Percentiles rank a stretch among this genome's conserved stretches.
These are phyloP conservation scores for Aquanectria penicillioides DNA, from an alignment of 2,329 filamentous ascomycete species.

Conservation along the genomic window DNA sequence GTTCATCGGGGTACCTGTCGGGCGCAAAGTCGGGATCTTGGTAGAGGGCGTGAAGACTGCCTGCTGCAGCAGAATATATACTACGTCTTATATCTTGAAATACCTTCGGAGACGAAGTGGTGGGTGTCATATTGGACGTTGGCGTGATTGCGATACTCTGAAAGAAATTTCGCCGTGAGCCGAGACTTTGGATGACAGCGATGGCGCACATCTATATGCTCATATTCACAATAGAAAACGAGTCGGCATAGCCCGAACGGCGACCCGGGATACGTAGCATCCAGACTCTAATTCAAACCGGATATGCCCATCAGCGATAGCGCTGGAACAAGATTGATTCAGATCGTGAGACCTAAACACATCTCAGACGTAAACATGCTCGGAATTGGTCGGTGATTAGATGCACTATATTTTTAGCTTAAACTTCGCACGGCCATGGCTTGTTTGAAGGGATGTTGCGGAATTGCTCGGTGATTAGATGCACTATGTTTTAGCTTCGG, in stretches of 20 bases:
- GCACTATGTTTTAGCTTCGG: no score
- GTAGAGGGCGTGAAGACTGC: neutral
- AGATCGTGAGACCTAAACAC: neutral
- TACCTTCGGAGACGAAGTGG: neutral
- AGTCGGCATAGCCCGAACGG: neutral
- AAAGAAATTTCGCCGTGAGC: neutral
- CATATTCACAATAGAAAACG: neutral
- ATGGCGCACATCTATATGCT: neutral
- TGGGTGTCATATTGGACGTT: neutral
- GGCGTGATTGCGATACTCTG: neutral
- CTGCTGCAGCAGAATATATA: neutral
- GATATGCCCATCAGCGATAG: neutral
- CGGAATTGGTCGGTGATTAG: no score
- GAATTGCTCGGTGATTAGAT: no score
- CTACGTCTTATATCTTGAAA: neutral
- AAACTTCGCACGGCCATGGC: no score
- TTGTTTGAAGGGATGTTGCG: no score
- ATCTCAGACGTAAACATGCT: neutral
- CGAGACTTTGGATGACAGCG: neutral
- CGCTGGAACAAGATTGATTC: neutral
- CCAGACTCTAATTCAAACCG: neutral
- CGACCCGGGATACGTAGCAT: neutral
- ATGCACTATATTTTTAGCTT: no score
- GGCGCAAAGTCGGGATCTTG: constrained; percentile 8
- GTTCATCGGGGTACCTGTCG: neutral